Base-by-base conservation (phyloP, 306 rosid species). In the Pachyrhizus erosus region DNA sequence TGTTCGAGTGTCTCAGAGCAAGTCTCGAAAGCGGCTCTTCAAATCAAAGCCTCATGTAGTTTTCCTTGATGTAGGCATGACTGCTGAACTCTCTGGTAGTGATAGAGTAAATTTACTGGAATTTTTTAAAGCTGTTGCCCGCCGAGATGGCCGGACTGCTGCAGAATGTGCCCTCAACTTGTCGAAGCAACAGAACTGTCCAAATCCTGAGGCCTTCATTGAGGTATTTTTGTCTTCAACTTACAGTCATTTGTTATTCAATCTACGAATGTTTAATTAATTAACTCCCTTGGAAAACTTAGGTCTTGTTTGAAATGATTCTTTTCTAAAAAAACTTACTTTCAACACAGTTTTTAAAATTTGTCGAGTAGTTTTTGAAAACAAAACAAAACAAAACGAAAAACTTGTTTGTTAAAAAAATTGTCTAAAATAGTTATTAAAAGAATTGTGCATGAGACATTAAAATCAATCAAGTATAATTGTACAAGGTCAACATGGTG, bases 1-100 rank as follows among this genome's bases (percentile, higher is more conserved):
- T 73, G 99, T 96, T 73, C 94, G 98, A 62, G 90, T 92, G 69
- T 24, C 92, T 81, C 90, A 71, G 68, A 87, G 81, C 85, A 92
- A 89, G 87, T 87, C 96, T 79, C 83, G 79, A 58, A 96, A 90
- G 73, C 85, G 87, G 46, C 89, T 96, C 88, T 96, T 96, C 94
- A 93, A 91, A 87, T 89, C 98, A 73, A 96, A 93, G 90, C 99
- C 99, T 72, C 99, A 96, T 84, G 93, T 96, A 78, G 79, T 96
- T 90, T 96, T 96, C 91, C 96, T 96, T 78, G 99, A 96, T 83
- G 99, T 96, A 70, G 99, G 99, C 86, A 96, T 96, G 99, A 96
- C 99, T 84, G 99, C 99, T 31, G 99, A 96, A 83, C 98, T 96
- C 77, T 90, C 98, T 78, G 86, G 91, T 37, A 93, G 87, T 89